Percentiles rank a stretch among this genome's conserved stretches.
phyloP scores from a whole-genome alignment of 1,284 basidiomycete genomes.

The Cryptococcus wingfieldii region DNA sequence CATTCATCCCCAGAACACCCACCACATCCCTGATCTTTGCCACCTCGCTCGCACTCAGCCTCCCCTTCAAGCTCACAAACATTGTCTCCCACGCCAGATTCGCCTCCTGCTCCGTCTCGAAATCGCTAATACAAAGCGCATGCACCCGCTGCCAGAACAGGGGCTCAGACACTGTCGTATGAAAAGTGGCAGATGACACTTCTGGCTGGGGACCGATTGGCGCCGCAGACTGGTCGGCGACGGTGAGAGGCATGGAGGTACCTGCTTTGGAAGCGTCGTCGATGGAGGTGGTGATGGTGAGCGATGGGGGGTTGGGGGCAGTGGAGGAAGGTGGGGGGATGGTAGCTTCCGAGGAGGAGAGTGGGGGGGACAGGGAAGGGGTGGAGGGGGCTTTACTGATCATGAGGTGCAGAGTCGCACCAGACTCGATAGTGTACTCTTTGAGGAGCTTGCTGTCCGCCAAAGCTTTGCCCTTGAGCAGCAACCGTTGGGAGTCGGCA shows the following conservation, averaged over 20 bases:
- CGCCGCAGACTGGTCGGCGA: constrained; percentile 28
- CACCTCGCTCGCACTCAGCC: constrained; percentile 46
- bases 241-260: constrained; percentile 21
- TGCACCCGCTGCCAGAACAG: constrained; percentile 70
- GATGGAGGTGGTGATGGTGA: constrained; percentile 46
- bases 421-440: constrained; percentile 77
- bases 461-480: constrained; percentile 88
- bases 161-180: constrained; percentile 63
- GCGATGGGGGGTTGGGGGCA: constrained; percentile 46
- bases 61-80: constrained; percentile 43
- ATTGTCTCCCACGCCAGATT: constrained; percentile 49
- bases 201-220: constrained; percentile 33
- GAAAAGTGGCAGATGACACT: constrained; percentile 54
- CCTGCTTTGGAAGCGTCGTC: constrained; percentile 47
- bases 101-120: constrained; percentile 60
- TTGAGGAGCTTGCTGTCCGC: constrained; percentile 77
- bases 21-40: constrained; percentile 49
- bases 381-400: constrained; percentile 59
- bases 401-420: constrained; percentile 75
- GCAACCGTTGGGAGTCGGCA: constrained; percentile 71
- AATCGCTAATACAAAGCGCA: constrained; percentile 65
- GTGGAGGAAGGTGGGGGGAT: constrained; percentile 15
- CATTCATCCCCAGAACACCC: constrained; percentile 36
- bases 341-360: constrained; percentile 16
- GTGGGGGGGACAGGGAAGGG: constrained; percentile 10